Evolutionary conservation across 805 yeast genomes (phyloP), one percentile per base, ranked within the genome.

Genomic region (Metschnikowia reukaufii): DNA sequence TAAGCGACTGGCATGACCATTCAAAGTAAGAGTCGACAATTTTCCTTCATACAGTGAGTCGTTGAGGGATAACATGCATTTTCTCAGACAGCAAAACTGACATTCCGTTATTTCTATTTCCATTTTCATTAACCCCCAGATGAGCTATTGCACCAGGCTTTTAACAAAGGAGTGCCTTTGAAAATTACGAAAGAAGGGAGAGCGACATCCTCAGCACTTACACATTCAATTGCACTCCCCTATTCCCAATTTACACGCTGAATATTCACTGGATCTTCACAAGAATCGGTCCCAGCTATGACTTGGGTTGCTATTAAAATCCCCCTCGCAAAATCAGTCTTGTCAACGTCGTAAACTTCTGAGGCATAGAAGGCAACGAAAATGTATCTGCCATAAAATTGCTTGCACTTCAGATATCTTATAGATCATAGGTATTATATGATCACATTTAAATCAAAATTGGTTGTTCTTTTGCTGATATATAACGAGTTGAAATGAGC

Each of bases 311-410:
- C 15, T 25, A 21, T 19, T 12, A 38, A 38, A 27, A n/a, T 10
- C 15, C 41, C 33, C 10, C n/a, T 25, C 21, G 41, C 32, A 38
- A 25, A 38, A 38, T 20, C 33, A 15, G 41, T 27, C 41, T 38
- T 33, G 33, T 38, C 41, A 38, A 38, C 32, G 41, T 38, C 25
- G 41, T 25, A 25, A 15, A 38, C 41, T 21, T 38, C 20, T 7
- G n/a, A n/a, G n/a, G n/a, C n/a, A n/a, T n/a, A n/a, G n/a, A n/a
- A n/a, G n/a, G n/a, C n/a, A n/a, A n/a, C n/a, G n/a, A n/a, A n/a
- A n/a, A n/a, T n/a, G n/a, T n/a, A n/a, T n/a, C n/a, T n/a, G n/a
- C n/a, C n/a, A n/a, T n/a, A n/a, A n/a, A n/a, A n/a, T n/a, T n/a
- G n/a, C n/a, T n/a, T n/a, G n/a, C n/a, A n/a, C n/a, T n/a, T n/a